Base-by-base conservation (phyloP, 257 asterid species). In the Solanum raphanifolium region DNA sequence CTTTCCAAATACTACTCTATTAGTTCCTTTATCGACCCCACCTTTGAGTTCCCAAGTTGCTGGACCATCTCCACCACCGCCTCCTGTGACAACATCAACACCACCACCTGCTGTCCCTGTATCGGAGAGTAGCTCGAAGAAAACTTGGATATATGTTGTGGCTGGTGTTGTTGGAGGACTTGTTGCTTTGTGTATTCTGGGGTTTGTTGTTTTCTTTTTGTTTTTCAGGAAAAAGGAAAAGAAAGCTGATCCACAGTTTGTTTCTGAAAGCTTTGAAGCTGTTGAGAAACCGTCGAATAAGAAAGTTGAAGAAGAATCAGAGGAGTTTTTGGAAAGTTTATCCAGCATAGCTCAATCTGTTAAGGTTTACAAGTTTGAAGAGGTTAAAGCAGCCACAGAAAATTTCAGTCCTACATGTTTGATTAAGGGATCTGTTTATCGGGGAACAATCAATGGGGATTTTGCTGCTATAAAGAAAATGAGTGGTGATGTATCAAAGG, bases 401-500 rank as follows among this genome's bases (percentile, higher is more conserved):
- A 91, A 95, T 90, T 95, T 97, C 89, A 89, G 94, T 85, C 91
- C 95, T 12, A 36, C 74, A 11, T 91, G 88, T 79, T 75, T 48
- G 93, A 93, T 97, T 55, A 90, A 91, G 79, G 98, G 98, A 1
- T 95, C 98, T 1, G 98, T 95, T 69, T 96, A 97, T 90, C 92
- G 96, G 9, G 99, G 95, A 27, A 89, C 88, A 4, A 90, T 97
- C 25, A 95, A 94, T 29, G 98, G 98, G 13, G 99, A 97, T 87
- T 86, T 90, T 23, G 99, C 99, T 3, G 99, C 99, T 1, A 91
- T 97, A 89, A 96, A 97, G 94, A 95, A 88, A 90, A 93, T 92
- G 92, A 94, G 87, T n/a, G 98, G 99, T 41, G 96, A 96, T 78
- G 99, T 97, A 9, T 88, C 98, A 0, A 92, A 94, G 65, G 98